Evolutionary conservation across 2,329 filamentous ascomycete species (phyloP).

Genomic region (Thelonectria olida): DNA sequence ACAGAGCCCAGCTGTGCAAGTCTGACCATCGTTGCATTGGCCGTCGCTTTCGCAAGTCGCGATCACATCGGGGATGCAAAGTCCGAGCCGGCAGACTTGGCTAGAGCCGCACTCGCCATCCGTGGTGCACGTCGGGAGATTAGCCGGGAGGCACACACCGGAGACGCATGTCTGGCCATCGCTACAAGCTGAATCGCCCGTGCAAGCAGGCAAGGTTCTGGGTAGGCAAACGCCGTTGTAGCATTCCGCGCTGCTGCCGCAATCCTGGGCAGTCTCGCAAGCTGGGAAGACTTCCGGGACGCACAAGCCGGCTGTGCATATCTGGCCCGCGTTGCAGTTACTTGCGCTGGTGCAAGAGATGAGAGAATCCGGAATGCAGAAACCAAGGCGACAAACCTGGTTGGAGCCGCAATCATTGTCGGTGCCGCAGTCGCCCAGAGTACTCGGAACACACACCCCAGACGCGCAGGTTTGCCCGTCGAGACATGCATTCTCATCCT

Average conservation of each 20-base stretch:
- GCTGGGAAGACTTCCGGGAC: slow-evolving; percentile 10
- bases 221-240: slow-evolving; percentile 11
- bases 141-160: slow-evolving; percentile 7
- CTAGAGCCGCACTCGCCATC: slow-evolving; percentile 10
- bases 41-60: not conserved
- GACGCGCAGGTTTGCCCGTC: not conserved
- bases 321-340: not conserved
- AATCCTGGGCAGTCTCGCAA: not conserved
- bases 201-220: not conserved
- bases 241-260: slow-evolving; percentile 1
- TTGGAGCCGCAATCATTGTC: slow-evolving; percentile 1
- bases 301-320: slow-evolving; percentile 13
- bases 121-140: not conserved
- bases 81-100: slow-evolving; percentile 16
- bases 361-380: slow-evolving; percentile 3
- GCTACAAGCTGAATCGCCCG: not conserved
- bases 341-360: not conserved
- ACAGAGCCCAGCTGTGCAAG: slow-evolving; percentile 11
- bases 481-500: not conserved
- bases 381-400: slow-evolving; percentile 4
- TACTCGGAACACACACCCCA: slow-evolving; percentile 11
- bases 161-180: not conserved
- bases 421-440: not conserved
- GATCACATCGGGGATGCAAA: slow-evolving; percentile 11
- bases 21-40: not conserved